Evolutionary conservation across 495 filamentous ascomycete genomes (phyloP), one percentile per base, ranked within the genome.

Genomic region (Aspergillus bertholletiae): DNA sequence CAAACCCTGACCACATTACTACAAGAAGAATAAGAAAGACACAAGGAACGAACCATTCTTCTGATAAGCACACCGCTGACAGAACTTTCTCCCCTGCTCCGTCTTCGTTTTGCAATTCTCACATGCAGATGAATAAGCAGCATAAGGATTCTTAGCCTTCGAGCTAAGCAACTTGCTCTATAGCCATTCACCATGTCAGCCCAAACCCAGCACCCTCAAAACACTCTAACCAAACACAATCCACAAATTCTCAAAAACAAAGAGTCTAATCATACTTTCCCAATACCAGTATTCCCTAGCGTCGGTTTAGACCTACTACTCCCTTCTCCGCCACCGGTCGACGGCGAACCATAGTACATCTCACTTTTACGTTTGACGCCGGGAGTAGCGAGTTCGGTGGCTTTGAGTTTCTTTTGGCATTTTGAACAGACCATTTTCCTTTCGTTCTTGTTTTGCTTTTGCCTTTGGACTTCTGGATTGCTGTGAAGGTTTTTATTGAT

Each of bases 331-430:
- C 74, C 78, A 22, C 76, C 75, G 12, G 81, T 80, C 26, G 82
- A 78, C 3, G 83, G 71, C 1, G 84, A 88, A 48, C 86, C 85
- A 63, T 84, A 80, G 74, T 89, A 89, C 76, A 88, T 82, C 34
- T 89, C 86, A 64, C 70, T 81, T 70, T 86, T 87, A 66, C 80
- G 83, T 66, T 89, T 88, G 59, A 89, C 86, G 28, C 77, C 78
- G 0, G 86, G 86, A 1, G 86, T 88, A 53, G 83, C 83, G 43
- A 89, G 80, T 24, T 83, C 75, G 20, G 86, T 88, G 43, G 72
- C 65, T 69, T 84, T 83, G 47, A 79, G 69, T 28, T 80, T 78
- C 58, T 84, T 84, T 57, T 83, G 75, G 59, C 86, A 89, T 75
- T 86, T 86, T 50, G 75, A 65, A 73, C 86, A 89, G 48, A 89